Evolutionary conservation across 2,329 filamentous ascomycete genomes (phyloP).

Genomic region (Rhexocercosporidium sp.): DNA sequence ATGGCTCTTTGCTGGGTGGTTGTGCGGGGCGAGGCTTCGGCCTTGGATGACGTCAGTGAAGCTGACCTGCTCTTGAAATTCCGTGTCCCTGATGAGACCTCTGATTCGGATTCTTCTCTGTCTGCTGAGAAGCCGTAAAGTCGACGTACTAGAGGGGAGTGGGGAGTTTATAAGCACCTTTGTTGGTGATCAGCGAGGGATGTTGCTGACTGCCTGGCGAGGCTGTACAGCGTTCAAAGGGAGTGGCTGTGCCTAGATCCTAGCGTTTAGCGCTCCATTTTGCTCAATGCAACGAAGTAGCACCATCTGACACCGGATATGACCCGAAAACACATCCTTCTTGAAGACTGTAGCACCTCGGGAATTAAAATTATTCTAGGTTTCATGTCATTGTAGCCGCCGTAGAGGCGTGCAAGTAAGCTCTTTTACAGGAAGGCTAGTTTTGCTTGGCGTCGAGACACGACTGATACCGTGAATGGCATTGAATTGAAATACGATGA

Average conservation of each 20-base stretch:
- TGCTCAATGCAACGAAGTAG: background rate
- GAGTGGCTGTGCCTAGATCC: background rate
- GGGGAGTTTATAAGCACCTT: background rate
- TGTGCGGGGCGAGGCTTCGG: slow-evolving; percentile 6
- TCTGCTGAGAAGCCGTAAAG: background rate
- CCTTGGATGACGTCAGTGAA: slow-evolving; percentile 15
- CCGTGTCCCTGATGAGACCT: too few species aligned
- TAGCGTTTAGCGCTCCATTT: background rate
- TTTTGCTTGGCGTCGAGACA: too few species aligned
- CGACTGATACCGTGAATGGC: too few species aligned
- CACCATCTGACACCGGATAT: background rate
- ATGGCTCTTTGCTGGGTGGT: background rate
- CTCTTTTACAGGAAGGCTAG: too few species aligned
- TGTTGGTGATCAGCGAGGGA: background rate
- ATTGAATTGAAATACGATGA: too few species aligned
- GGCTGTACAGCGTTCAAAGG: slow-evolving; percentile 1
- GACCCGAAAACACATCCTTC: background rate
- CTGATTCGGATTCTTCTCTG: background rate
- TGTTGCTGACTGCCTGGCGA: slow-evolving; percentile 9
- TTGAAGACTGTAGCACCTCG: background rate
- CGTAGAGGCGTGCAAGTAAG: too few species aligned
- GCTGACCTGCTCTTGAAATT: too few species aligned
- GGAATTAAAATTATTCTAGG: too few species aligned
- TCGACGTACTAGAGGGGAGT: background rate
- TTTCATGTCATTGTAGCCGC: too few species aligned